A percentile compares a stretch with the other conserved stretches of the same genome.
phyloP scores from a whole-genome alignment of 169 alveolate species.

The Plasmodium vivax region DNA sequence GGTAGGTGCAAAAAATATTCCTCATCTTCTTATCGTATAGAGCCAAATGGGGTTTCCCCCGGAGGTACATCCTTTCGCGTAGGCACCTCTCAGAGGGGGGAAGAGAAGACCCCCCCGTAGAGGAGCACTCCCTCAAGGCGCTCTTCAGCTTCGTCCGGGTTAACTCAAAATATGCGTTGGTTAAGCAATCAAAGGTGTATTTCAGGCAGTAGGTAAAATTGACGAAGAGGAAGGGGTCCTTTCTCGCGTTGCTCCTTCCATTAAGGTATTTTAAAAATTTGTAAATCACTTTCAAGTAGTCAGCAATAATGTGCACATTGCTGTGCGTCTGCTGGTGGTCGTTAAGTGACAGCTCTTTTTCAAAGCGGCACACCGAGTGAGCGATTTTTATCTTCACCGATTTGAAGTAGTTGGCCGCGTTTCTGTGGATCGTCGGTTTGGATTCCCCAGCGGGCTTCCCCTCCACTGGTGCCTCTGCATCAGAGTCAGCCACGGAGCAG shows the following conservation, averaged over 20 bases:
- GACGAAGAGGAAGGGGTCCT: conserved; percentile 1
- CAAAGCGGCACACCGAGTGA: conserved; percentile 1
- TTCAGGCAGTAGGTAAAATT: conserved; percentile 26
- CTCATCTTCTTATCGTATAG: background rate
- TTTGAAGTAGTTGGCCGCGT: background rate
- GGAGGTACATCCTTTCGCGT: conserved; percentile 16
- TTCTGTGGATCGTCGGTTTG: background rate
- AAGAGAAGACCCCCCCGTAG: background rate
- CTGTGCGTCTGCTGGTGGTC: background rate
- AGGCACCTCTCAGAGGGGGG: background rate
- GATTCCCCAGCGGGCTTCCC: background rate
- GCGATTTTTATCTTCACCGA: background rate
- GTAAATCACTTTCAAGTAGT: conserved; percentile 12
- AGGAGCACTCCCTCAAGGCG: background rate
- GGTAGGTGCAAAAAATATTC: background rate
- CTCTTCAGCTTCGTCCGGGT: background rate
- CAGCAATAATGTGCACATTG: conserved; percentile 22
- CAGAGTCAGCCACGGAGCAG: background rate
- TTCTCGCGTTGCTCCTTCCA: background rate
- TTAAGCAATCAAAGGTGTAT: conserved; percentile 15
- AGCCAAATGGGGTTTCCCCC: conserved; percentile 57
- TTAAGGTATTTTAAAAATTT: conserved; percentile 16
- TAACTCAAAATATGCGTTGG: background rate
- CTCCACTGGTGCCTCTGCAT: background rate
- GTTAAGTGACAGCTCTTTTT: background rate